These are phyloP conservation scores for Ogataea polymorpha DNA, from an alignment of 805 yeast species.

Conservation along the genomic window DNA sequence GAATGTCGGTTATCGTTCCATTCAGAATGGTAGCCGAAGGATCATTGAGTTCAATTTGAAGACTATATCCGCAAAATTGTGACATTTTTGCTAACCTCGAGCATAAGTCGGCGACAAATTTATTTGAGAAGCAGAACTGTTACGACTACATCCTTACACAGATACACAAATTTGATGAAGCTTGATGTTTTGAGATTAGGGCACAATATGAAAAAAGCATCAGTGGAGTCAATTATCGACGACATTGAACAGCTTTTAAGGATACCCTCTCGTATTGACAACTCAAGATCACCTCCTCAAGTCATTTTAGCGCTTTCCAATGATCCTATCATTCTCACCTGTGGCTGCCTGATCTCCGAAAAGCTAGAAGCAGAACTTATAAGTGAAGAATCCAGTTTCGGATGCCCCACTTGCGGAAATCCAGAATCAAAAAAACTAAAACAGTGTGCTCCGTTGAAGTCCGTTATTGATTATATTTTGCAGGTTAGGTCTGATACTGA, in stretches of 20 bases:
- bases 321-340: conserved; percentile 35
- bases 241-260: conserved; percentile 18
- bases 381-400: conserved; percentile 14
- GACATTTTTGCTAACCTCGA: conserved; percentile 22
- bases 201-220: background rate
- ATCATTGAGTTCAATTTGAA: conserved; percentile 42
- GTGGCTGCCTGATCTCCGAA: conserved; percentile 42
- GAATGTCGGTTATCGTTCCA: conserved; percentile 27
- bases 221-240: conserved; percentile 10
- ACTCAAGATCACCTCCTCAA: conserved; percentile 20
- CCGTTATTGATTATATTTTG: conserved; percentile 18
- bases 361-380: conserved; percentile 24
- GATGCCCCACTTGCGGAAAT: conserved; percentile 37
- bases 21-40: conserved; percentile 26
- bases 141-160: background rate
- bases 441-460: conserved; percentile 35
- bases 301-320: conserved; percentile 20
- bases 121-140: too few relatives aligned
- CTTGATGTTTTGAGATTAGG: background rate
- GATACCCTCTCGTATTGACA: conserved; percentile 25
- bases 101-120: background rate
- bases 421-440: conserved; percentile 22
- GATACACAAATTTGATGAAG: background rate
- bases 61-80: conserved; percentile 45
- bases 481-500: conserved; percentile 5